Evolutionary conservation across 805 yeast species (phyloP).

Genomic region (Pichia insulana): DNA sequence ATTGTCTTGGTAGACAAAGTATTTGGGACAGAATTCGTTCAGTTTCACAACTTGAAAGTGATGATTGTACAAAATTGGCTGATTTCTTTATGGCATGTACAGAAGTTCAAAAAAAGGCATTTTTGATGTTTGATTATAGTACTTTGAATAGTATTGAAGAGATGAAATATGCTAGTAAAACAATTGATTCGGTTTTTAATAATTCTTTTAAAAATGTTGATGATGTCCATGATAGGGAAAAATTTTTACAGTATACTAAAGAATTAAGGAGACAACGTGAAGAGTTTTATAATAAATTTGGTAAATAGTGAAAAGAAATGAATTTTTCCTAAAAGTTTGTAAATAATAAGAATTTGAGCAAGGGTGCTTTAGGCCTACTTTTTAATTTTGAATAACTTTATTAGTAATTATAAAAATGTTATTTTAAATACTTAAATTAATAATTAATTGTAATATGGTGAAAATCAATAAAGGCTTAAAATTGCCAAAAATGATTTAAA

Average conservation of each 20-base stretch:
- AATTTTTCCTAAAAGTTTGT: no score
- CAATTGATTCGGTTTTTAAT: constrained; percentile 24
- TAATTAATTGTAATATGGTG: no score
- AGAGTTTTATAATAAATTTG: constrained; percentile 19
- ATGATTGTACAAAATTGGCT: constrained; percentile 20
- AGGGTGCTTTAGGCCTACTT: no score
- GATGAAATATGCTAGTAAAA: constrained; percentile 21
- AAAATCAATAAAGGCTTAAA: background rate
- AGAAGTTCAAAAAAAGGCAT: constrained; percentile 25
- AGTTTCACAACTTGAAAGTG: constrained; percentile 14
- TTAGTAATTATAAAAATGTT: background rate
- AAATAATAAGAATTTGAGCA: no score
- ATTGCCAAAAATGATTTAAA: background rate
- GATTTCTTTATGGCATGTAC: constrained; percentile 26
- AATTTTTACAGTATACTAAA: constrained; percentile 17
- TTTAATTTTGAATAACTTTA: background rate
- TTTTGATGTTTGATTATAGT: constrained; percentile 26
- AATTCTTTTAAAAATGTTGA: constrained; percentile 19
- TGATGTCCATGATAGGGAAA: constrained; percentile 22
- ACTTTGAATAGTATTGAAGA: constrained; percentile 23
- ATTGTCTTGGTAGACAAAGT: constrained; percentile 20
- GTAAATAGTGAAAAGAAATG: constrained; percentile 19
- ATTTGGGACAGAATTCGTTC: constrained; percentile 13
- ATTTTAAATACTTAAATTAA: background rate
- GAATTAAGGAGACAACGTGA: constrained; percentile 25